Conservation (phyloP, 2,329 filamentous ascomycete species). For the Fusarium bactridioides region DNA sequence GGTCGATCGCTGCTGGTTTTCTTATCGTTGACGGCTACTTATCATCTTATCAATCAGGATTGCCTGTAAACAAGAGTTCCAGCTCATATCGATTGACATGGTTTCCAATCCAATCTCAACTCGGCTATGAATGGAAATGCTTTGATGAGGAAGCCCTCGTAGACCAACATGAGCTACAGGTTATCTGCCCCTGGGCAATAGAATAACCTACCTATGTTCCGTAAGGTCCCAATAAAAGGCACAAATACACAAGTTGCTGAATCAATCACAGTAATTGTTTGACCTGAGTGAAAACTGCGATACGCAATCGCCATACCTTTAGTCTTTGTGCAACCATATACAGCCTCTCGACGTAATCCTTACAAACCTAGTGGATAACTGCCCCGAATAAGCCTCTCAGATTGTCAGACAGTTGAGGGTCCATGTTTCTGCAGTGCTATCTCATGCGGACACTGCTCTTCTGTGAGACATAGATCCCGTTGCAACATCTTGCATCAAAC, state of each 20-base stretch:
- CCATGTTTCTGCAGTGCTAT: conserved; percentile 11
- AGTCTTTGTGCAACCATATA: not conserved
- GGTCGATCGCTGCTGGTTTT: conserved; percentile 17
- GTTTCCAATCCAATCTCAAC: not conserved
- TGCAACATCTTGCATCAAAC: conserved; percentile 4
- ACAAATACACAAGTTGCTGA: not conserved
- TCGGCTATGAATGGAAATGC: not conserved
- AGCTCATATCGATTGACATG: not conserved
- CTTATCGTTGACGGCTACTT: conserved; percentile 2
- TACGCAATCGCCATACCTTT: not conserved
- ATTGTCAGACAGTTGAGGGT: not conserved
- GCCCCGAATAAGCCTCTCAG: not conserved
- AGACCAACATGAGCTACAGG: not conserved
- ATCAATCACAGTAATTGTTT: not conserved
- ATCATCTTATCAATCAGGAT: conserved; percentile 19
- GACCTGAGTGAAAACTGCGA: not conserved
- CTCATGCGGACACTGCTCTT: not conserved
- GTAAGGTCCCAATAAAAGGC: not conserved
- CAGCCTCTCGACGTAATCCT: not conserved
- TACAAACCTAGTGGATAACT: not conserved
- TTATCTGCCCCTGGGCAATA: not conserved
- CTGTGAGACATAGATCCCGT: conserved; percentile 17
- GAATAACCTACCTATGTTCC: not conserved
- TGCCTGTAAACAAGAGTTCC: not conserved
- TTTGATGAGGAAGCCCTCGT: not conserved